Percentiles rank a stretch among this genome's conserved stretches.
Conservation (phyloP, 805 yeast genomes). For the Candida coquimbonensis region DNA sequence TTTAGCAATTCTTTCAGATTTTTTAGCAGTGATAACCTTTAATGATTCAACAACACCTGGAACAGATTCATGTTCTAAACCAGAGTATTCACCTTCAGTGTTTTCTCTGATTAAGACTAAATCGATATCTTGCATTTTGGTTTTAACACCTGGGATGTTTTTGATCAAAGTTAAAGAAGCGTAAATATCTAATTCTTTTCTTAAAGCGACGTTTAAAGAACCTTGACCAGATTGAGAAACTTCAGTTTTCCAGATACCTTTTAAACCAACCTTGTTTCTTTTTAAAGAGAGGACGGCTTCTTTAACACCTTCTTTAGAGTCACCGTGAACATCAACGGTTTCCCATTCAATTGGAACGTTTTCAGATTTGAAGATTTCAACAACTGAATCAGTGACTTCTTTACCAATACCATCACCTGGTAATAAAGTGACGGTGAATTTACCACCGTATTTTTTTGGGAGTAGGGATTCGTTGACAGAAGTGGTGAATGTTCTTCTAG, state of each 20-base stretch:
- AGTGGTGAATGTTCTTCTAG: constrained; percentile 43
- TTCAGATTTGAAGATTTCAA: constrained; percentile 79
- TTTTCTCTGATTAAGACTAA: constrained; percentile 95
- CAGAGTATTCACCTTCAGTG: constrained; percentile 98
- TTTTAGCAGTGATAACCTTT: constrained; percentile 88
- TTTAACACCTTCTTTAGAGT: constrained; percentile 53
- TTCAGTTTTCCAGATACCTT: constrained; percentile 93
- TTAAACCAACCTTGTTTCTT: constrained; percentile 94
- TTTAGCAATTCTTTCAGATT: constrained; percentile 95
- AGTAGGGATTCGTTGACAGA: constrained; percentile 49
- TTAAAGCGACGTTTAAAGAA: constrained; percentile 90
- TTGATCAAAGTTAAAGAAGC: constrained; percentile 93
- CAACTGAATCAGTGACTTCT: constrained; percentile 91
- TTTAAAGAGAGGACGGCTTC: constrained; percentile 87
- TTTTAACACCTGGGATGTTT: constrained; percentile 88
- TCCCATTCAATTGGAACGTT: constrained; percentile 94
- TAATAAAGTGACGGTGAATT: constrained; percentile 86
- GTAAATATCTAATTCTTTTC: constrained; percentile 92
- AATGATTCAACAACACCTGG: constrained; percentile 97
- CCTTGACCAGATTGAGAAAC: constrained; percentile 70
- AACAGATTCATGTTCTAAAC: constrained; percentile 94
- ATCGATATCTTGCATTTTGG: constrained; percentile 84
- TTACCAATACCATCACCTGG: constrained; percentile 99
- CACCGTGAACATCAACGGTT: constrained; percentile 60
- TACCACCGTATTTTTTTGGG: constrained; percentile 93